Percentiles rank a stretch among this genome's conserved stretches.
These are phyloP conservation scores for Ophiostoma ulmi DNA, from an alignment of 2,329 filamentous ascomycete genomes.

Conservation along the genomic window DNA sequence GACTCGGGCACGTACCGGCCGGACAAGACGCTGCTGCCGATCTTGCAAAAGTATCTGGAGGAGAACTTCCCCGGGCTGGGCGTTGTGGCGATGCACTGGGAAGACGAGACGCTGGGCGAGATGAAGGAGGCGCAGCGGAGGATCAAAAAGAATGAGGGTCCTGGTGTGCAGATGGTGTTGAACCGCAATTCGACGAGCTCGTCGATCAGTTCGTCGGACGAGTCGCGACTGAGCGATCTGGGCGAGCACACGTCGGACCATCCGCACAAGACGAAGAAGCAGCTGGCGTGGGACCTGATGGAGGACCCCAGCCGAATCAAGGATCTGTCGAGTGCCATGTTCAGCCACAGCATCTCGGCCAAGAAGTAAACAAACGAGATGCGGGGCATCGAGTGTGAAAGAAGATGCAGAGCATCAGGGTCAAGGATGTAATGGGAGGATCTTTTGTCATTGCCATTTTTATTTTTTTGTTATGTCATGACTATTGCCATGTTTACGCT, in stretches of 20 bases:
- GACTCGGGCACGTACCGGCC: conserved; percentile 91
- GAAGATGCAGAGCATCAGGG: too few relatives aligned
- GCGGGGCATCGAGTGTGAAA: background rate
- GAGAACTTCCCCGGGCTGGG: conserved; percentile 72
- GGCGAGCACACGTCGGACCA: background rate
- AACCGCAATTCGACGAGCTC: conserved; percentile 49
- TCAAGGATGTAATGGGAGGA: background rate
- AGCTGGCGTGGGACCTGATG: conserved; percentile 47
- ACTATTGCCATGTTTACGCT: background rate
- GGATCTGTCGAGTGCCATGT: conserved; percentile 27
- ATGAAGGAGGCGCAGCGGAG: conserved; percentile 73
- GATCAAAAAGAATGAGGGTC: conserved; percentile 60
- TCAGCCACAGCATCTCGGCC: background rate
- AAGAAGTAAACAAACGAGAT: background rate
- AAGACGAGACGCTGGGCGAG: conserved; percentile 64
- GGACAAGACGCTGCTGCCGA: conserved; percentile 67
- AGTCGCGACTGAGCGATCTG: conserved; percentile 42
- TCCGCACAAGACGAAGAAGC: conserved; percentile 44
- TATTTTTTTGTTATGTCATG: background rate
- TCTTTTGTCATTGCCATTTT: background rate
- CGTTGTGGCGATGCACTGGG: conserved; percentile 70
- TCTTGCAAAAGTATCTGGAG: conserved; percentile 65
- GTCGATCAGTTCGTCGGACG: conserved; percentile 49
- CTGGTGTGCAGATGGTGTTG: conserved; percentile 50
- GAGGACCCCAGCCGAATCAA: conserved; percentile 47